Conservation (phyloP, 345 rosid species). For the Bruguiera sexangula region DNA sequence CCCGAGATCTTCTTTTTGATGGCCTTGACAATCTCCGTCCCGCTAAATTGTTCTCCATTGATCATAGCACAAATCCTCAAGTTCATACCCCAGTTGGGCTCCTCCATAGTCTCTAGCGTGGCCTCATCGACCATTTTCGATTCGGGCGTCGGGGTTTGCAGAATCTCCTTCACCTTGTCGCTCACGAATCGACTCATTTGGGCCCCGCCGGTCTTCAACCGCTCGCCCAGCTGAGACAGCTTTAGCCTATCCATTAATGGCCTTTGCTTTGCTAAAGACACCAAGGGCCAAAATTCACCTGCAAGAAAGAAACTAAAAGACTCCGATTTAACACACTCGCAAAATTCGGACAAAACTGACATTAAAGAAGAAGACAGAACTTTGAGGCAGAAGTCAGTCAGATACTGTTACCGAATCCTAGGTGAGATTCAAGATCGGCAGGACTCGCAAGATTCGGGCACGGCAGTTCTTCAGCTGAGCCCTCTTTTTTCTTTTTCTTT, state of each 20-base stretch:
- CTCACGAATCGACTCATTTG: conserved; percentile 73
- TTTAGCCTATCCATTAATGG: conserved; percentile 63
- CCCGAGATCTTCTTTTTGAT: conserved; percentile 65
- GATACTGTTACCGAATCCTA: too few relatives aligned
- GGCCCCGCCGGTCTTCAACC: conserved; percentile 69
- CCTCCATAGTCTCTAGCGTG: conserved; percentile 60
- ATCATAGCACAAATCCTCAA: conserved; percentile 82
- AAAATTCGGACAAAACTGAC: too few relatives aligned
- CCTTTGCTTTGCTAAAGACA: neutral
- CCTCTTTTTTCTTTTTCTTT: too few relatives aligned
- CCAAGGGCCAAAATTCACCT: conserved; percentile 7
- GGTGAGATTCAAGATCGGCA: too few relatives aligned
- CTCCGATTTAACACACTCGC: neutral
- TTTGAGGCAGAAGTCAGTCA: too few relatives aligned
- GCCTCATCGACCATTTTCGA: conserved; percentile 86
- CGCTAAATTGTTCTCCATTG: conserved; percentile 57
- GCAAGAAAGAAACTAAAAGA: neutral
- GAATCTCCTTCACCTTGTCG: conserved; percentile 74
- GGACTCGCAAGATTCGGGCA: too few relatives aligned
- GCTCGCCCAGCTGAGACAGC: conserved; percentile 66
- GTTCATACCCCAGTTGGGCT: conserved; percentile 84
- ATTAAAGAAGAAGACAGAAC: too few relatives aligned
- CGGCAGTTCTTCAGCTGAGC: too few relatives aligned
- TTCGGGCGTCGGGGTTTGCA: conserved; percentile 74
- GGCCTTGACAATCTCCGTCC: conserved; percentile 60